Conservation (phyloP, 1,139 yeast genomes). For the Yamadazyma sp. region DNA sequence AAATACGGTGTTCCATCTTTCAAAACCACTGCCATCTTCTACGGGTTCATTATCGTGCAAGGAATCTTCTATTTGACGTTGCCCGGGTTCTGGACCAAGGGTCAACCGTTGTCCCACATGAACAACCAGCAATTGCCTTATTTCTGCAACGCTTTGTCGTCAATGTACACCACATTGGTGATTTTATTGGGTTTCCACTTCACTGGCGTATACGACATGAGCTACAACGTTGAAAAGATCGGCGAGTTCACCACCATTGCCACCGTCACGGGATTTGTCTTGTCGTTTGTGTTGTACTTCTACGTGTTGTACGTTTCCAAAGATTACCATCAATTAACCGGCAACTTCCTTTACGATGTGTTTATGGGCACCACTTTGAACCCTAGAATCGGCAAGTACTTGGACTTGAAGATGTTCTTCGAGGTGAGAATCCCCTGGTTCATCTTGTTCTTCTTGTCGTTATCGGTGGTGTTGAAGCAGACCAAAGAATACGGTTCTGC, state of each 20-base stretch:
- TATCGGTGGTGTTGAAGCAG: constrained; percentile 77
- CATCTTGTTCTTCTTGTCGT: constrained; percentile 74
- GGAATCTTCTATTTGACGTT: constrained; percentile 75
- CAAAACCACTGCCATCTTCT: constrained; percentile 68
- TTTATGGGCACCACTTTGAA: constrained; percentile 98
- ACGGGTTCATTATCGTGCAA: constrained; percentile 70
- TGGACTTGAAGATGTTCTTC: constrained; percentile 92
- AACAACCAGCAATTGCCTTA: constrained; percentile 81
- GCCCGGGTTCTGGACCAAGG: constrained; percentile 95
- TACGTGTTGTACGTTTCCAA: constrained; percentile 65
- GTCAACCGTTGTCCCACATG: constrained; percentile 85
- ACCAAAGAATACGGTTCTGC: constrained; percentile 78
- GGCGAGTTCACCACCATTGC: constrained; percentile 94
- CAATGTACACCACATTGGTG: constrained; percentile 70
- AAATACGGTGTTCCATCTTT: constrained; percentile 69
- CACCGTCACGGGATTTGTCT: constrained; percentile 69
- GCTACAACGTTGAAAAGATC: constrained; percentile 73
- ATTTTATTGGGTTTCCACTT: constrained; percentile 64
- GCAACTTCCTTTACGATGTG: constrained; percentile 83
- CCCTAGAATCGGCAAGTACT: constrained; percentile 86
- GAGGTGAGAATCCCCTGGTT: constrained; percentile 98
- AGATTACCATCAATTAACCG: constrained; percentile 87
- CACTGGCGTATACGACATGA: constrained; percentile 70
- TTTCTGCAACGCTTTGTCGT: constrained; percentile 87
- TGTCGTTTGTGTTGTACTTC: constrained; percentile 62